Percentiles rank a stretch among this genome's conserved stretches.
Evolutionary conservation across 768 basidiomycete species (phyloP).

Genomic region (Boletus rubropictus): DNA sequence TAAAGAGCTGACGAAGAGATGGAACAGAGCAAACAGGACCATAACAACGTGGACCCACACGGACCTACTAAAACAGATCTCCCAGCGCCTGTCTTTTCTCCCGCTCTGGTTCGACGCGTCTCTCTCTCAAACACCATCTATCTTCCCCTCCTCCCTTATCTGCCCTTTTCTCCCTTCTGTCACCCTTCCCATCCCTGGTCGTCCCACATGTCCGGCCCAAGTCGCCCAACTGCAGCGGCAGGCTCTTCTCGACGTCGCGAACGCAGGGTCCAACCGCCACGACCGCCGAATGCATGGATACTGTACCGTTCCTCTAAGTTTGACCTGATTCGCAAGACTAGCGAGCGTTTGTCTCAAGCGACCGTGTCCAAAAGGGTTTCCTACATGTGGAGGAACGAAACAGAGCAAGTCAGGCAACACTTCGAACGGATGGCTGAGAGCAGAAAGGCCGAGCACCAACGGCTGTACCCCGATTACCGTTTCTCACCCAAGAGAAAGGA

Average conservation of each 20-base stretch:
- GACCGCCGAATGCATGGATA: conserved; percentile 83
- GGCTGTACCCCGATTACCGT: conserved; percentile 50
- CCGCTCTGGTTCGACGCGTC: conserved; percentile 25
- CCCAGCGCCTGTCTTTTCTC: conserved; percentile 20
- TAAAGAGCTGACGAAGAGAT: conserved; percentile 5
- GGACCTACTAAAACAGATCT: conserved; percentile 31
- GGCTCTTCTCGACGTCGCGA: conserved; percentile 6
- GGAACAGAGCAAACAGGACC: conserved; percentile 26
- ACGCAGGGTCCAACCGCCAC: conserved; percentile 39
- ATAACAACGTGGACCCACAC: conserved; percentile 33
- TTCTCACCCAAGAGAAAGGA: conserved; percentile 54
- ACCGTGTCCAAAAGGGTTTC: conserved; percentile 62
- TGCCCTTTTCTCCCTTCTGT: conserved; percentile 6
- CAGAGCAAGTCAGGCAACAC: conserved; percentile 39
- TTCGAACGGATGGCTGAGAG: conserved; percentile 52
- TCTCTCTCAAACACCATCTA: conserved; percentile 17
- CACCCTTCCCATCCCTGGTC: conserved; percentile 2
- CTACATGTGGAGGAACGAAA: conserved; percentile 56
- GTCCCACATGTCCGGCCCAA: conserved; percentile 20
- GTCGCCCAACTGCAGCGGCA: conserved; percentile 1
- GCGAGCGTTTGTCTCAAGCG: conserved; percentile 44
- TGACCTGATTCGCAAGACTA: conserved; percentile 19
- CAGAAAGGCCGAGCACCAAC: conserved; percentile 47
- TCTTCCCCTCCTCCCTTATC: conserved; percentile 9
- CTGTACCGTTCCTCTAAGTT: conserved; percentile 65